Conservation (phyloP, 1,139 yeast genomes). For the Saccharomyces hybrid region DNA sequence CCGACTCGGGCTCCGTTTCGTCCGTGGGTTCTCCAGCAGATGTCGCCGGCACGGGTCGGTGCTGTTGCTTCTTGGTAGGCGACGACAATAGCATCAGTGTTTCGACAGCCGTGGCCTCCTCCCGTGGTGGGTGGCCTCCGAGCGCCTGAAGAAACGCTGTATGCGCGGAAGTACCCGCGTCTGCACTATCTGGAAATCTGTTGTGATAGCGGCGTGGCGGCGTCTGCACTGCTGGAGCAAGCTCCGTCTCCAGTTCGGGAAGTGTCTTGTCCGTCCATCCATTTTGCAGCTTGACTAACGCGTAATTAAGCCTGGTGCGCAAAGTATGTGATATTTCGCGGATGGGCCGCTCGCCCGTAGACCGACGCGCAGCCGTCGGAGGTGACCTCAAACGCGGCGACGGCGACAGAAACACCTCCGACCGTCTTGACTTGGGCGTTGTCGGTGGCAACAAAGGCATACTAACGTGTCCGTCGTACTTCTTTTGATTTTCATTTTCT, state of each 20-base stretch:
- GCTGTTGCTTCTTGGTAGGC: slow-evolving; percentile 29
- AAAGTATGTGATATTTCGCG: slow-evolving; percentile 37
- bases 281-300: slow-evolving; percentile 39
- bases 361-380: slow-evolving; percentile 21
- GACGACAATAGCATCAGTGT: slow-evolving; percentile 41
- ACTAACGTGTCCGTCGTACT: not conserved
- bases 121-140: slow-evolving; percentile 16
- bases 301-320: slow-evolving; percentile 40
- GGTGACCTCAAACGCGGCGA: slow-evolving; percentile 35
- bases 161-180: slow-evolving; percentile 31
- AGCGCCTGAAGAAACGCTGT: slow-evolving; percentile 34
- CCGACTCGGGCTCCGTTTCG: not conserved
- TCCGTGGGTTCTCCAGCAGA: not conserved
- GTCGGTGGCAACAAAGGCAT: slow-evolving; percentile 27
- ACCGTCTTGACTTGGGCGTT: slow-evolving; percentile 32
- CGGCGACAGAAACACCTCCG: slow-evolving; percentile 29
- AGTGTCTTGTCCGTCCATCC: slow-evolving; percentile 36
- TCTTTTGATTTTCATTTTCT: slow-evolving; percentile 8
- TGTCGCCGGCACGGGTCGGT: not conserved
- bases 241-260: slow-evolving; percentile 31
- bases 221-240: slow-evolving; percentile 6
- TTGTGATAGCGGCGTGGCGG: not conserved
- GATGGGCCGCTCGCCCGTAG: slow-evolving; percentile 30
- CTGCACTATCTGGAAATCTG: slow-evolving; percentile 7
- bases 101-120: slow-evolving; percentile 28